phyloP scores from a whole-genome alignment of 1,284 basidiomycete species.

The Wallemia ichthyophaga region DNA sequence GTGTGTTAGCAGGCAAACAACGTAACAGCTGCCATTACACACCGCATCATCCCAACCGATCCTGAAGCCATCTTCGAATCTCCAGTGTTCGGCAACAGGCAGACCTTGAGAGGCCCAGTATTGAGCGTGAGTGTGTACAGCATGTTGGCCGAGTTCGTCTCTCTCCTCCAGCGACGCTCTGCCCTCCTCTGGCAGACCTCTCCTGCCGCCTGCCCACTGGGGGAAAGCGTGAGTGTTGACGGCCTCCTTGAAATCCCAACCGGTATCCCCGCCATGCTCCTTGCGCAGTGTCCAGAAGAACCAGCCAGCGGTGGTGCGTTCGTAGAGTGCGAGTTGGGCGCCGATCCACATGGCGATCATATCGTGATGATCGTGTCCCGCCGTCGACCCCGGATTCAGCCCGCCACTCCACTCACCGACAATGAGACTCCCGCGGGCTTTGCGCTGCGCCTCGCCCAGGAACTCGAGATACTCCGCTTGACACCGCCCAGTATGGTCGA shows the following conservation, averaged over 20 bases:
- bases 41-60: constrained; percentile 41
- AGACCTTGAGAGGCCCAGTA: constrained; percentile 26
- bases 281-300: constrained; percentile 78
- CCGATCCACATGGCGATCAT: constrained; percentile 2
- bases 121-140: constrained; percentile 22
- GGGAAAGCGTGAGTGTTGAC: constrained; percentile 33
- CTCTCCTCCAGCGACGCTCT: constrained; percentile 14
- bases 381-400: constrained; percentile 26
- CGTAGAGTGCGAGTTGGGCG: constrained; percentile 21
- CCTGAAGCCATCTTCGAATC: constrained; percentile 33
- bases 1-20: not conserved
- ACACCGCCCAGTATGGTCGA: constrained; percentile 22
- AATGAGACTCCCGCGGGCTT: constrained; percentile 21
- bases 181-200: constrained; percentile 8
- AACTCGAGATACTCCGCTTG: constrained; percentile 55
- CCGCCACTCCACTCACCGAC: constrained; percentile 25
- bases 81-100: constrained; percentile 28
- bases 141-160: constrained; percentile 11
- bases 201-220: constrained; percentile 15
- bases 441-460: constrained; percentile 23
- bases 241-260: constrained; percentile 47
- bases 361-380: not conserved
- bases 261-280: constrained; percentile 31
- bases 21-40: not conserved
- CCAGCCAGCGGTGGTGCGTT: constrained; percentile 36